Conservation (phyloP, 139 green algal genomes). For the Tetradesmus lagerheimii region DNA sequence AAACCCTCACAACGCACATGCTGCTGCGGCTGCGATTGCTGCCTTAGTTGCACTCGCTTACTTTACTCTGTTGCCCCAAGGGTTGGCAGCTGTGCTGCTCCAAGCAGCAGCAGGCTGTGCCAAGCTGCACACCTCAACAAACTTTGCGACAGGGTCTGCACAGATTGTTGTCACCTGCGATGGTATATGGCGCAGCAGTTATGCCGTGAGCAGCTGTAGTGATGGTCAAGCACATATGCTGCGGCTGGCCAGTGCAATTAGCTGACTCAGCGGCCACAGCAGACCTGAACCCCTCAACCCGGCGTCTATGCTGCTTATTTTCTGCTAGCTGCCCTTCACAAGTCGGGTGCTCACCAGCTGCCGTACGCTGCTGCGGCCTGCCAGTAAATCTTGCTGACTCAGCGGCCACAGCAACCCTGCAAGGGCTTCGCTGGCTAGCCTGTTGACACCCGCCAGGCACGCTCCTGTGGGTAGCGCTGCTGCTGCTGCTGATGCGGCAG, state of each 20-base stretch:
- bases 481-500: background rate
- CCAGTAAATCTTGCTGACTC: background rate
- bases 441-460: constrained; percentile 24
- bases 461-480: background rate
- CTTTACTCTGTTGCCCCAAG: background rate
- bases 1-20: too few species aligned
- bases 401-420: constrained; percentile 30
- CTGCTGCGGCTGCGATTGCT: too few species aligned
- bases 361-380: background rate
- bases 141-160: constrained; percentile 6
- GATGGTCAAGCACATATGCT: background rate
- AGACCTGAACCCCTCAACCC: too few species aligned
- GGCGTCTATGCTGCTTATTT: too few species aligned
- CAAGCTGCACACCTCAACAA: constrained; percentile 24
- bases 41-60: background rate
- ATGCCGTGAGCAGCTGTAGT: background rate
- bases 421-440: background rate
- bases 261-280: background rate
- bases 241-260: background rate
- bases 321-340: too few species aligned
- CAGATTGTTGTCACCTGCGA: background rate
- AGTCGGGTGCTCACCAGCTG: constrained; percentile 20
- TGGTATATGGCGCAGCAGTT: background rate
- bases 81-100: background rate
- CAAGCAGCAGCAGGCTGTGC: background rate